phyloP scores from a whole-genome alignment of 371 early-diverging fungal genomes.

The Apophysomyces ossiformis region DNA sequence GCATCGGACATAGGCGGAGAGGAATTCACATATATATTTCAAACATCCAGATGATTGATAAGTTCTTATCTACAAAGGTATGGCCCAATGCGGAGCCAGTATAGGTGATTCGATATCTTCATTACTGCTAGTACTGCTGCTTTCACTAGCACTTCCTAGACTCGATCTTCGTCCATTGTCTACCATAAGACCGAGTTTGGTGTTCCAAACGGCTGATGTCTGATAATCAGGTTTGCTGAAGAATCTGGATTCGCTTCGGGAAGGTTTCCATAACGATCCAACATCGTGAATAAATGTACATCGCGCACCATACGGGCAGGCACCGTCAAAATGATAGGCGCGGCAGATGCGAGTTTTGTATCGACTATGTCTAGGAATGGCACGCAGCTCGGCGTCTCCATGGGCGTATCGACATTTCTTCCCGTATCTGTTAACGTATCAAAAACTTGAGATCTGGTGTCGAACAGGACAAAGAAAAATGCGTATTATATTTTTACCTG shows the following conservation, averaged over 20 bases:
- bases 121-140: not conserved
- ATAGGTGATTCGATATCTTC: not conserved
- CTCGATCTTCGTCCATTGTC: not conserved
- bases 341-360: slow-evolving; percentile 90
- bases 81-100: not conserved
- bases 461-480: not conserved
- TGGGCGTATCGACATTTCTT: slow-evolving; percentile 97
- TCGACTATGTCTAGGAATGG: slow-evolving; percentile 84
- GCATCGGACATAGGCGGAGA: not conserved
- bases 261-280: slow-evolving; percentile 13
- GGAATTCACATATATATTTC: not conserved
- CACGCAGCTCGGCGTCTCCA: slow-evolving; percentile 72
- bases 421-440: slow-evolving; percentile 64
- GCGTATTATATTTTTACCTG: slow-evolving; percentile 49
- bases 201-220: not conserved
- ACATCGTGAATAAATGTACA: slow-evolving; percentile 90
- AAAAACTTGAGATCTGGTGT: not conserved
- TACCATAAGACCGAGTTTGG: not conserved
- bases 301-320: slow-evolving; percentile 87
- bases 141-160: not conserved
- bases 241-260: slow-evolving; percentile 25
- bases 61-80: not conserved
- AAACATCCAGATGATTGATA: not conserved
- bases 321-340: slow-evolving; percentile 83
- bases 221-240: slow-evolving; percentile 14